Percentiles rank a stretch among this genome's conserved stretches.
Evolutionary conservation across 78 protist genomes (phyloP).

Genomic region (Dictyostelium discoideum): dicty_2.7 NC_007089.4:1933001-1933500

Average conservation of each 20-base stretch:
- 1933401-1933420: not conserved
- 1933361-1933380: slow-evolving; percentile 42
- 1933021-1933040: slow-evolving; percentile 19
- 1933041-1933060: not conserved
- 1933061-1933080: not conserved
- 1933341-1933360: slow-evolving; percentile 52
- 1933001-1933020: slow-evolving; percentile 17
- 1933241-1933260: slow-evolving; percentile 2
- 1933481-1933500: slow-evolving; percentile 30
- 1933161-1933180: not conserved
- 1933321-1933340: slow-evolving; percentile 55
- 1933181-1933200: slow-evolving; percentile 45
- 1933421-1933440: slow-evolving; percentile 25
- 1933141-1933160: not conserved
- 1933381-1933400: slow-evolving; percentile 50
- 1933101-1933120: not conserved
- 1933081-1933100: not conserved
- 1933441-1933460: slow-evolving; percentile 50
- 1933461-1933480: slow-evolving; percentile 58
- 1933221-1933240: slow-evolving; percentile 15
- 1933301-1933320: slow-evolving; percentile 18
- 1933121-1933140: not conserved
- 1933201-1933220: slow-evolving; percentile 62
- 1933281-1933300: slow-evolving; percentile 43
- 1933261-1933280: slow-evolving; percentile 49